Conservation (phyloP, 371 early-diverging fungal species). For the Phascolomyces articulosus region DNA sequence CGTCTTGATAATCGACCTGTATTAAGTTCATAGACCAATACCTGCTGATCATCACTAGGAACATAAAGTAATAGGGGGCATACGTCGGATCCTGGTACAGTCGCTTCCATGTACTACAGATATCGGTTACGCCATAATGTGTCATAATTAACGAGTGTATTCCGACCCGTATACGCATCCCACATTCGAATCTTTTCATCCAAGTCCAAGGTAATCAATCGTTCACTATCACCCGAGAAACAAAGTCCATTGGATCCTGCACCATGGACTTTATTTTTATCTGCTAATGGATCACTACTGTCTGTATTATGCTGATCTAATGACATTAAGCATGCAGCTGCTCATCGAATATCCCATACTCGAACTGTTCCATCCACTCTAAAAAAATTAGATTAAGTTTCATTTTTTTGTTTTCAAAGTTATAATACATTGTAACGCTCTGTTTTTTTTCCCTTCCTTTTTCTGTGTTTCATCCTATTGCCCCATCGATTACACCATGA, state of each 20-base stretch:
- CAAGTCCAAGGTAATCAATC: constrained; percentile 68
- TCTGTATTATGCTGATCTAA: constrained; percentile 63
- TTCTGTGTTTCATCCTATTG: too few relatives aligned
- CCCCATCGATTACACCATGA: neutral
- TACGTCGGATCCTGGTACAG: constrained; percentile 50
- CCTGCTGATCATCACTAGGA: constrained; percentile 65
- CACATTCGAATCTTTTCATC: constrained; percentile 82
- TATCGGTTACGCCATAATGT: constrained; percentile 56
- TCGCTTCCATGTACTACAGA: constrained; percentile 41
- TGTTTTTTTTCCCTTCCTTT: neutral
- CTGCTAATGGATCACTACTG: constrained; percentile 42
- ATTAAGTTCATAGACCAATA: constrained; percentile 62
- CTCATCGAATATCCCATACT: constrained; percentile 86
- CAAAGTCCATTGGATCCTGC: constrained; percentile 70
- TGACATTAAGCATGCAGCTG: constrained; percentile 59
- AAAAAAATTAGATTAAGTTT: too few relatives aligned
- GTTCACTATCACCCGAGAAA: constrained; percentile 65
- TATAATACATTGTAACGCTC: too few relatives aligned
- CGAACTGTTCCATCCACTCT: constrained; percentile 69
- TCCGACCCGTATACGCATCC: constrained; percentile 73
- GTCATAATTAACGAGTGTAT: constrained; percentile 72
- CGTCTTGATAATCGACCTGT: constrained; percentile 59
- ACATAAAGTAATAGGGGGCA: constrained; percentile 58
- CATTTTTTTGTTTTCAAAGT: too few relatives aligned
- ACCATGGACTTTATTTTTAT: constrained; percentile 69